Base-by-base conservation (phyloP, 371 early-diverging fungal species). In the Choanephora cucurbitarum region DNA sequence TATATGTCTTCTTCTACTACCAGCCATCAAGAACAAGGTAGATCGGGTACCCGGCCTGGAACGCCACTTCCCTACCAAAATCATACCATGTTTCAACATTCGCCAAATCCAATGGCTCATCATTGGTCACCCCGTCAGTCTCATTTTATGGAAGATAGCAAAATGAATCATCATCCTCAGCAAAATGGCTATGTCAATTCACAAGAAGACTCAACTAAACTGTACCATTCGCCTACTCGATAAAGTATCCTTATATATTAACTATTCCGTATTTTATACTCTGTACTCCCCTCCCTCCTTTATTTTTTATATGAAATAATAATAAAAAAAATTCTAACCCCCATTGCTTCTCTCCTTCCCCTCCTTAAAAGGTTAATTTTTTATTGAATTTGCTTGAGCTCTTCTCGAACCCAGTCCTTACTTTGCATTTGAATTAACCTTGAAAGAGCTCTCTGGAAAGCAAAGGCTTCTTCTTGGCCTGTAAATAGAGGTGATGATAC, bases 381-480 rank as follows among this genome's bases (percentile, higher is more conserved):
- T 19, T 49, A 34, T 34, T 34, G 5, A 28, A 28, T 18, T 19
- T 52, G 13, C 34, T 60, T 57, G 3, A 66, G 37, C 23, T 72
- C 65, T 44, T 64, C 59, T 23, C 70, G 60, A 0, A 76, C 72
- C 83, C 82, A 85, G 43, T 81, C 74, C 24, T 72, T 69, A 58
- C 83, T 74, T 60, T 92, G 93, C 97, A 96, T 98, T 70, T 97
- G 94, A 28, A 88, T 82, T 49, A 97, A 61, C 46, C 98, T 81
- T 33, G 92, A 92, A 39, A 95, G 69, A 2, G 96, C 94, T 50
- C 98, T 80, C 66, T 91, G 89, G 59, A 96, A 95, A n/a, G 98
- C 97, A 85, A 97, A 97, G 9, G 88, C 83, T 64, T 96, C 98
- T 68, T 97, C 98, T 44, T 92, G 90, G 13, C 93, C 95, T 9